A percentile compares a stretch with the other conserved stretches of the same genome.
Evolutionary conservation across 1,139 yeast species (phyloP).

Genomic region (Suhomyces terraborum): DNA sequence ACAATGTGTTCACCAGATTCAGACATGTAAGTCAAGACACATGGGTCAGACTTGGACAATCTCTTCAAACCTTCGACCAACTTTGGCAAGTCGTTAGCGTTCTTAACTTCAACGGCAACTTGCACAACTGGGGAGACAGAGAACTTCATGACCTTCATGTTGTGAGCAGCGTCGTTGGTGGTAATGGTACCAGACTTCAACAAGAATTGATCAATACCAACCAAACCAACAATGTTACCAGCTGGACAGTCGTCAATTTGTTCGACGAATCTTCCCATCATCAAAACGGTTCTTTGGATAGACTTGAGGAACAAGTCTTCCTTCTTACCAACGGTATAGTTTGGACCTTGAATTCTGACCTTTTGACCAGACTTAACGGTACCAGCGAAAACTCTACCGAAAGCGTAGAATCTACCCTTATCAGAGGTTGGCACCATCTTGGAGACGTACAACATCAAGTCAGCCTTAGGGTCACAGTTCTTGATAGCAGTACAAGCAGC

Average conservation of each 20-base stretch:
- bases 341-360: conserved; percentile 99
- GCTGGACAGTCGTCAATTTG: conserved; percentile 99
- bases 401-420: conserved; percentile 99
- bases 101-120: conserved; percentile 99
- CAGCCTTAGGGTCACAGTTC: conserved; percentile 98
- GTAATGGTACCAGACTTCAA: conserved; percentile 99
- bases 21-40: conserved; percentile 85
- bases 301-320: conserved; percentile 97
- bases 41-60: conserved; percentile 99
- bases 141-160: conserved; percentile 99
- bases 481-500: conserved; percentile 87
- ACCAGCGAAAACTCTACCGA: conserved; percentile 99
- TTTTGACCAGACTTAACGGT: conserved; percentile 98
- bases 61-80: conserved; percentile 99
- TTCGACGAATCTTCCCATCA: conserved; percentile 99
- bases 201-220: conserved; percentile 99
- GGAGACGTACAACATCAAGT: conserved; percentile 98
- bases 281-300: conserved; percentile 97
- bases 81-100: conserved; percentile 99
- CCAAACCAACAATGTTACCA: conserved; percentile 99
- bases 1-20: conserved; percentile 99
- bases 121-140: conserved; percentile 99
- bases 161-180: conserved; percentile 95
- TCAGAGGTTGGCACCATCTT: conserved; percentile 99
- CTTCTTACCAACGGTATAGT: conserved; percentile 98